Evolutionary conservation across 2,329 filamentous ascomycete genomes (phyloP).

Genomic region (Ophiostoma pallidulum): DNA sequence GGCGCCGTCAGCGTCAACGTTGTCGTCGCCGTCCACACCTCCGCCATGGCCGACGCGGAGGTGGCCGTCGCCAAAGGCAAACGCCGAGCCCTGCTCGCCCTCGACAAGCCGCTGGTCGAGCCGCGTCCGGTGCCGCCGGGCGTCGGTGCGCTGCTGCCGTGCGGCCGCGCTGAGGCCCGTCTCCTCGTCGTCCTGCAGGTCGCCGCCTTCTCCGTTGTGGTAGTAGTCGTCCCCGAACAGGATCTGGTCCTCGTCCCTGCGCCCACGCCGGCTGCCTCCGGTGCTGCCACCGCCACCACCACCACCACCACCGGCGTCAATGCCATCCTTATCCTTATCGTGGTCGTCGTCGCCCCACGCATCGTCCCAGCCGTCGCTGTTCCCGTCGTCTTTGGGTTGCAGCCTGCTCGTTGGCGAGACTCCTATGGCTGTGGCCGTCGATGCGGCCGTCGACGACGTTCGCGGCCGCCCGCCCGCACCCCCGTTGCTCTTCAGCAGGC

Average conservation of each 20-base stretch:
- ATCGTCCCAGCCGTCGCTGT: conserved; percentile 61
- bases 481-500: conserved; percentile 31
- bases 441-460: conserved; percentile 1
- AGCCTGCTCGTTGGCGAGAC: conserved; percentile 27
- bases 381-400: conserved; percentile 43
- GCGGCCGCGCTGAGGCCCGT: conserved; percentile 72
- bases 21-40: neutral
- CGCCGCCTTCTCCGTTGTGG: conserved; percentile 21
- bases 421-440: conserved; percentile 63
- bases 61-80: conserved; percentile 21
- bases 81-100: too few relatives aligned
- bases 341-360: conserved; percentile 86
- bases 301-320: too few relatives aligned
- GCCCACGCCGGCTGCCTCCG: conserved; percentile 42
- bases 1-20: neutral
- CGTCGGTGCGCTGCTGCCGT: conserved; percentile 55
- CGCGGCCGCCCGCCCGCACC: neutral
- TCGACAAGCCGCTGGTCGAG: conserved; percentile 61
- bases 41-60: too few relatives aligned
- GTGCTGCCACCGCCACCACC: too few relatives aligned
- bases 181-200: conserved; percentile 78
- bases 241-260: conserved; percentile 44
- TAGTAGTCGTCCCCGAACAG: conserved; percentile 35
- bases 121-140: conserved; percentile 56
- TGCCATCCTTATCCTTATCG: too few relatives aligned